Base-by-base conservation (phyloP, 306 rosid genomes). In the Begonia loranthoides region DNA sequence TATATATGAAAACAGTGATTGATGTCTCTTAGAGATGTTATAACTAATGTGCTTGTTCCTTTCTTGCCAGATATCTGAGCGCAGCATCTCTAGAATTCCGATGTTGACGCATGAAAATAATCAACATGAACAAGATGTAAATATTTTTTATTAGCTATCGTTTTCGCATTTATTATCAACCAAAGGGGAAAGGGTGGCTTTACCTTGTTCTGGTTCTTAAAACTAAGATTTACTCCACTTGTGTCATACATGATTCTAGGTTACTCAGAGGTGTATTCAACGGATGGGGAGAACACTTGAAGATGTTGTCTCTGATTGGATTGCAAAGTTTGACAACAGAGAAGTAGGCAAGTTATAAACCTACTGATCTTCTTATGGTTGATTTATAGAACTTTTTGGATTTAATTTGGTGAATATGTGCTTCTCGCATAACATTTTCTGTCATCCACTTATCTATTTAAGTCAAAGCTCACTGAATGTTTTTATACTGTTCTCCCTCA, bases 231-330 rank as follows among this genome's bases (percentile, higher is more conserved):
- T 22, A 49, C 53, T 52, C 61, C 24, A 50, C 66, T 53, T 55
- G 41, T 50, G 45, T 52, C 28, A 34, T 40, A 24, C 56, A 45
- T 36, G 63, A 24, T 51, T 66, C 49, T 73, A 86, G 95, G 76
- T 90, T 66, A 90, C 95, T 10, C 79, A 64, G 56, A 74, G 70
- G 74, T 82, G 94, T 57, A 78, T 90, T 60, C 56, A 70, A 68
- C 83, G 70, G 60, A 72, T 85, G 95, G 95, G 95, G 50, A 73
- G 76, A 80, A 79, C 90, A 57, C 70, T 90, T 79, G 83, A 69
- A 71, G 90, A 78, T 66, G 74, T 89, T 65, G 56, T 82, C 57
- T 65, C 90, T 9, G 97, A 85, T 55, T 77, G 78, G 90, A 54
- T 82, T 66, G 57, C 40, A 54, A 85, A 76, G 79, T 63, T 85